Base-by-base conservation (phyloP, 306 rosid genomes). In the Vigna hirtella region DNA sequence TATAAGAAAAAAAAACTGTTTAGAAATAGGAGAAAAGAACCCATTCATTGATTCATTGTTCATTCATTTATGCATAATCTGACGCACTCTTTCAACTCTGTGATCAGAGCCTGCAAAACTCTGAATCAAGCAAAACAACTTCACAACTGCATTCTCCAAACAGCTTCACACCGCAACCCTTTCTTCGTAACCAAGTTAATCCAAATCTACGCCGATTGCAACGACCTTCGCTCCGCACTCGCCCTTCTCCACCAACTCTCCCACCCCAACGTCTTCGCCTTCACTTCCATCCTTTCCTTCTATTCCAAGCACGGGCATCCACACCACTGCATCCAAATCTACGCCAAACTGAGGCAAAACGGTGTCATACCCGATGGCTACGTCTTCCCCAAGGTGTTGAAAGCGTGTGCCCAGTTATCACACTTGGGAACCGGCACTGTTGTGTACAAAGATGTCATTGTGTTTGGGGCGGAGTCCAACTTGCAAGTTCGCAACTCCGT, bases 341-440 rank as follows among this genome's bases (percentile, higher is more conserved):
- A 86, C 34, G 48, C 22, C 2, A 71, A 88, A 16, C 43, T 83
- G 69, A 68, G 62, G 58, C 52, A 40, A 7, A 76, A 63, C 49
- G 85, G 76, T 1, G 69, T 83, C 53, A 34, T 48, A 4, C 87
- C 91, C 1, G 89, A 88, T 56, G 83, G 57, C 0, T 83, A 75
- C 32, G 88, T 85, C 66, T 85, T 85, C 74, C 91, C 91, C 26
- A 85, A 81, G 82, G 85, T 83, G 14, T 77, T 83, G 30, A 79
- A 59, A 74, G 89, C 82, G 0, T 88, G 88, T 22, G 73, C 83
- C 63, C 87, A 75, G 15, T 83, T 62, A 0, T 50, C 79, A 0
- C 17, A 36, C 53, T 64, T 86, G 56, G 34, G 43, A 53, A 42
- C 47, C 28, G 89, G 84, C 52, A 34, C 16, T 24, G 71, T n/a